Conservation (phyloP, 2,329 filamentous ascomycete species). For the Aspergillus transmontanensis region DNA sequence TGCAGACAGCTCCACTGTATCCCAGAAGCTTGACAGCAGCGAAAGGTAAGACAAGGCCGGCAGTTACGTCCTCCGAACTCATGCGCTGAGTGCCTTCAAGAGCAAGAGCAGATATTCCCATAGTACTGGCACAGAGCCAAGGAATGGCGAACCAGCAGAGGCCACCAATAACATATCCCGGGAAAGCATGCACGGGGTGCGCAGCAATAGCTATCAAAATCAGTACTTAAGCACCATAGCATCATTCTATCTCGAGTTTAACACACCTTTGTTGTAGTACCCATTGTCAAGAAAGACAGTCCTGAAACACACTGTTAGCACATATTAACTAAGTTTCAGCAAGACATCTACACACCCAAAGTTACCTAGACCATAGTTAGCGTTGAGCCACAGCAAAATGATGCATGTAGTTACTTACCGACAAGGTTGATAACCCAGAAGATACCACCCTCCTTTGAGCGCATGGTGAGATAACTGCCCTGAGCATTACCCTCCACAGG, state of each 20-base stretch:
- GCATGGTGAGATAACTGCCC: constrained; percentile 87
- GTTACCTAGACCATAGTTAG: constrained; percentile 25
- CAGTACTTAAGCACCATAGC: constrained; percentile 1
- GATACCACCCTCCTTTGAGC: constrained; percentile 75
- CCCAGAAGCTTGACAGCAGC: constrained; percentile 83
- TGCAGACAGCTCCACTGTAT: constrained; percentile 75
- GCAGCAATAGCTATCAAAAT: constrained; percentile 72
- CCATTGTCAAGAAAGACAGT: constrained; percentile 84
- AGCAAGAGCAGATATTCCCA: constrained; percentile 80
- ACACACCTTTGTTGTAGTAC: constrained; percentile 76
- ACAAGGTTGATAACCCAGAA: constrained; percentile 93
- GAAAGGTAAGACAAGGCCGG: constrained; percentile 81
- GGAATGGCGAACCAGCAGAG: constrained; percentile 92
- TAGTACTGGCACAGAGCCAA: constrained; percentile 84
- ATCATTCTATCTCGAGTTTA: too few species aligned
- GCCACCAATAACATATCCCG: constrained; percentile 85
- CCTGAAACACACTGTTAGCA: constrained; percentile 32
- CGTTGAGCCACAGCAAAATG: not conserved
- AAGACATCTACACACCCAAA: constrained; percentile 28
- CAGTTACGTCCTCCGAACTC: constrained; percentile 71
- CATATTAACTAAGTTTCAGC: not conserved
- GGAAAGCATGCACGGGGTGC: constrained; percentile 79
- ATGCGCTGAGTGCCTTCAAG: constrained; percentile 77
- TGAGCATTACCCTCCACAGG: constrained; percentile 78
- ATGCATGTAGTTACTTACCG: constrained; percentile 66